These are phyloP conservation scores for Pilasporangium apinafurcum DNA, from an alignment of 352 stramenopile species.

Conservation along the genomic window DNA sequence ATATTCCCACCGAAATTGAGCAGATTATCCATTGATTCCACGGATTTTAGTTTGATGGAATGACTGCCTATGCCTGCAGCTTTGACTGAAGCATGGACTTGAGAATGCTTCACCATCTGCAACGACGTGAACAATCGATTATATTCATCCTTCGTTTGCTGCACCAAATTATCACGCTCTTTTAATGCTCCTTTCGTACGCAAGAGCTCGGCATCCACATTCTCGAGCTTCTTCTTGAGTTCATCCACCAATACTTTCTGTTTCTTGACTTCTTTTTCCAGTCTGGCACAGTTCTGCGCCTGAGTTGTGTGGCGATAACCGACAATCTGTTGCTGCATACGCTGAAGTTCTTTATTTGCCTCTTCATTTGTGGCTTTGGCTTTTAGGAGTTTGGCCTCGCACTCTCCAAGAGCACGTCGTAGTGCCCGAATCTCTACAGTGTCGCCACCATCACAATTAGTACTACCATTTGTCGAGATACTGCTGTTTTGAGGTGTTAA, in stretches of 20 bases:
- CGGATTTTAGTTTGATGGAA: background rate
- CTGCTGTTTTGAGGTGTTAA: background rate
- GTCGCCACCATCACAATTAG: too few relatives aligned
- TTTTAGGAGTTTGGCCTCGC: slow-evolving; percentile 36
- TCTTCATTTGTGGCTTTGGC: slow-evolving; percentile 36
- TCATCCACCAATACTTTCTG: slow-evolving; percentile 19
- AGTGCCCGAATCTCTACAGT: slow-evolving; percentile 49
- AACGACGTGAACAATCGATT: slow-evolving; percentile 59
- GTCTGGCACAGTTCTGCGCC: slow-evolving; percentile 29
- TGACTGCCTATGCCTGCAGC: too few relatives aligned
- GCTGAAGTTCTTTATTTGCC: slow-evolving; percentile 24
- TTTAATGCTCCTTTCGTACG: slow-evolving; percentile 41
- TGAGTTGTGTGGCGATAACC: slow-evolving; percentile 44
- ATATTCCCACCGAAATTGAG: too few relatives aligned
- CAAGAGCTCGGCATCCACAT: slow-evolving; percentile 46
- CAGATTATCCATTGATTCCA: slow-evolving; percentile 1
- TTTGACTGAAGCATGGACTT: too few relatives aligned
- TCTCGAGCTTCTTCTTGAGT: slow-evolving; percentile 13
- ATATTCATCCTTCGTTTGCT: slow-evolving; percentile 70
- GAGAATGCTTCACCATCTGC: slow-evolving; percentile 52
- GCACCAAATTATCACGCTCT: slow-evolving; percentile 38
- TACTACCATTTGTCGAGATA: background rate
- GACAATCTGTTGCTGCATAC: slow-evolving; percentile 48
- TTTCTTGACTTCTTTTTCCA: slow-evolving; percentile 47
- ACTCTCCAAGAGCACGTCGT: slow-evolving; percentile 42